Evolutionary conservation across 306 rosid species (phyloP), one percentile per base, ranked within the genome.

Genomic region (Cucumis cinereus): DNA sequence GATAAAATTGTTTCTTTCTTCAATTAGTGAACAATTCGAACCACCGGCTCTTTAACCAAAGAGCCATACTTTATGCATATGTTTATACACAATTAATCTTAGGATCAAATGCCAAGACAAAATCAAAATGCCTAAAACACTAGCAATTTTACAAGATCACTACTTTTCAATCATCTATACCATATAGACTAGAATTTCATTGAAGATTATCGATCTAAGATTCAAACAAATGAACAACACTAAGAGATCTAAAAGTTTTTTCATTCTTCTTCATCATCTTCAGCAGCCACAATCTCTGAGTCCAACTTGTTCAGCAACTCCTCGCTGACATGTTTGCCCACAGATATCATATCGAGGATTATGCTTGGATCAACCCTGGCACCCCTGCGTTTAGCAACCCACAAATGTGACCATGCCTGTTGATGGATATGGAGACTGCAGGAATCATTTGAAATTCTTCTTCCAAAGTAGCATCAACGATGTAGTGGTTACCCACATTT

Each of bases 391-490:
- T 93, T 93, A 38, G 88, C 79, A 93, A 52, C 36, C 98, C 96
- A 26, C 92, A 93, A 3, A 93, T 78, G 77, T 84, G 87, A 41
- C 96, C 92, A 56, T 86, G 79, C 82, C 87, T 85, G 12, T 90
- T 90, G 40, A 91, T 76, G 20, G 97, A 90, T 56, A 91, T 81
- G 6, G 98, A 93, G 52, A 93, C 83, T 15, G 96, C 96, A 1
- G 91, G 90, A 91, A 78, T 91, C 97, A 91, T 91, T 76, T 93
- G 94, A 47, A 96, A 88, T 71, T 93, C 98, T 84, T 93, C 98
- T 85, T 91, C 97, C 53, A 85, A 73, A 8, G 96, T 89, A 52
- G 97, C 92, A 77, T 93, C 97, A 53, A 88, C 96, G 53, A 93
- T 86, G 77, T 91, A 93, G 85, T 93, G 93, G 79, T 77, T 87